Evolutionary conservation across 257 asterid genomes (phyloP), one percentile per base, ranked within the genome.

Genomic region (Handroanthus guayacan): DNA sequence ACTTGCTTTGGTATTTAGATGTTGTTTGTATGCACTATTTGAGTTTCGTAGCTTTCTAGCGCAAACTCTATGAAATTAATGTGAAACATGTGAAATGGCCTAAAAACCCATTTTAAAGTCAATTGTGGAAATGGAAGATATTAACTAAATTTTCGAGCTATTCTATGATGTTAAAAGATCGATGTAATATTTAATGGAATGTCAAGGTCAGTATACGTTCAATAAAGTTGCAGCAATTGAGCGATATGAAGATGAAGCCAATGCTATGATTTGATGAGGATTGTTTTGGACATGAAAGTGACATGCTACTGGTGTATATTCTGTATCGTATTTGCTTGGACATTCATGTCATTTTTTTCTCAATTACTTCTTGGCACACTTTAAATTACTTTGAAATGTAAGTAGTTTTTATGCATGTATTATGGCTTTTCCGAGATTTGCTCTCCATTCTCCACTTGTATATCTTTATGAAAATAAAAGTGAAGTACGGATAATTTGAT

Each of bases 151-250:
- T 34, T 95, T 92, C 18, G 95, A 85, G 80, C 87, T 95, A 25
- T 95, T 95, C 77, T 91, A 86, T 48, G 98, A 95, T 38, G 97
- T 95, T 82, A 92, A 95, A 74, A 88, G 97, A 77, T 87, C 97
- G 2, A 89, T 97, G 0, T 97, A 90, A 31, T 92, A 94, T 78
- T 80, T 92, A 83, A 94, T 94, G 97, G 98, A 94, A 75, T 94
- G 87, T 78, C 97, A 94, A 78, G 87, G 93, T 70, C 95, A 94
- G 73, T 94, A 85, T 70, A 92, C 92, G 96, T 94, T 90, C 79
- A 92, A 86, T 67, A 97, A 92, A 81, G 97, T 86, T 48, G 71
- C 78, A 6, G 52, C 72, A 7, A 93, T 78, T 37, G 89, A 85
- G 25, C 97, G 83, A 5, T 84, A 84, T 11, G 94, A 77, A 68